Evolutionary conservation across 2,329 filamentous ascomycete genomes (phyloP).

Genomic region (Cladorrhinum sp.): DNA sequence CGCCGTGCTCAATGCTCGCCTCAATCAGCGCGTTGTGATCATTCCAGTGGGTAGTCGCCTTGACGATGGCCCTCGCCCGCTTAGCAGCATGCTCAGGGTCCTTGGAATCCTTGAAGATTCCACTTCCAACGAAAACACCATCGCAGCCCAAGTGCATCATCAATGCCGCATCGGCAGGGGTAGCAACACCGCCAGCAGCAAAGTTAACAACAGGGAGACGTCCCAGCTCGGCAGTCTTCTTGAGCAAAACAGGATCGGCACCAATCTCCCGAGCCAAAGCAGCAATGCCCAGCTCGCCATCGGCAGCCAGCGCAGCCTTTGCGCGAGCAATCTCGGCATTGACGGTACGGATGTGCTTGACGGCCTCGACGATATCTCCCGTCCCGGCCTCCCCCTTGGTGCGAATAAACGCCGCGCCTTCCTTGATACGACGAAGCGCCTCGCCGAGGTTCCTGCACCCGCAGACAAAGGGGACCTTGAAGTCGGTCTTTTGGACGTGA

Average conservation of each 20-base stretch:
- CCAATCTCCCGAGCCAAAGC: slow-evolving; percentile 79
- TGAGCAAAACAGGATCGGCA: slow-evolving; percentile 73
- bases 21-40: slow-evolving; percentile 83
- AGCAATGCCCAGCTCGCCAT: slow-evolving; percentile 54
- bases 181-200: slow-evolving; percentile 98
- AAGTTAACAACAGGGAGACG: slow-evolving; percentile 96
- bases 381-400: slow-evolving; percentile 98
- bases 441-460: slow-evolving; percentile 93
- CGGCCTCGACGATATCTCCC: slow-evolving; percentile 94
- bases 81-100: slow-evolving; percentile 77
- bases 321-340: slow-evolving; percentile 78
- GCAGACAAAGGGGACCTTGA: slow-evolving; percentile 88
- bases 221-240: slow-evolving; percentile 82
- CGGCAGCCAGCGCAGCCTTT: slow-evolving; percentile 64
- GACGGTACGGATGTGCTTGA: slow-evolving; percentile 91
- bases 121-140: slow-evolving; percentile 93
- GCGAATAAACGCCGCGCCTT: slow-evolving; percentile 97
- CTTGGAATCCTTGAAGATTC: slow-evolving; percentile 77
- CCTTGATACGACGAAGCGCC: slow-evolving; percentile 82
- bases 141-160: slow-evolving; percentile 99
- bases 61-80: slow-evolving; percentile 90
- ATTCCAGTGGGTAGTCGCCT: slow-evolving; percentile 86
- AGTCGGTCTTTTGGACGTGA: slow-evolving; percentile 87
- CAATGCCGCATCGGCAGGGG: slow-evolving; percentile 89
- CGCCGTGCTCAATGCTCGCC: slow-evolving; percentile 84